Base-by-base conservation (phyloP, 495 filamentous ascomycete species). In the Penicillium riverlandense region DNA sequence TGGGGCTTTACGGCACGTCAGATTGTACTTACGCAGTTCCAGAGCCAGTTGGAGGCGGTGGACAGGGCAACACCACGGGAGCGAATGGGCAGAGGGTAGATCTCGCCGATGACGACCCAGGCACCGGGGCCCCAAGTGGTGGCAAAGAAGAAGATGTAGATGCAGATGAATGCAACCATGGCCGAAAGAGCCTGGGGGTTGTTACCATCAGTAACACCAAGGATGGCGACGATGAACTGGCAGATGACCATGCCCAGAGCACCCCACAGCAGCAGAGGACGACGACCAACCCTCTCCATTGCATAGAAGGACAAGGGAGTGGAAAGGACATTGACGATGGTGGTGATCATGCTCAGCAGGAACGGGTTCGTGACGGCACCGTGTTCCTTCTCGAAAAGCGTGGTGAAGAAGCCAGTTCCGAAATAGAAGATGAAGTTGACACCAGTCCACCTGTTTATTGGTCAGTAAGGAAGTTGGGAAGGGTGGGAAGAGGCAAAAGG, bases 381-480 rank as follows among this genome's bases (percentile, higher is more conserved):
- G 29, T 82, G 72, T 62, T 72, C 55, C 50, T 79, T 3, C 22
- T 22, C 0, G 22, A 22, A 22, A 22, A 22, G 22, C 0, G 2
- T 6, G 4, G 22, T 65, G 69, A 92, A 85, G 78, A 90, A 91
- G 40, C 81, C 77, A 27, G 85, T 88, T 36, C 82, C 83, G 63
- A 85, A 92, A 75, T 90, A 95, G 78, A 94, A 91, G 69, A 94
- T 82, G 72, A 92, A 91, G 75, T 94, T 92, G 67, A 94, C 82
- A 70, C 87, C 87, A 22, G 86, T 83, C 72, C 90, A 66, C 15
- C 45, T 56, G 30, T 14, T 11, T 6, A 22, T 22, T 22, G 22
- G 6, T 22, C 22, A 22, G 22, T 6, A 22, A 22, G 22, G 22
- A 4, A 22, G 22, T 4, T 22, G 2, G 22, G 2, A 22, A 22